phyloP scores from a whole-genome alignment of 1,284 basidiomycete species.

The Ganoderma resinaceum region DNA sequence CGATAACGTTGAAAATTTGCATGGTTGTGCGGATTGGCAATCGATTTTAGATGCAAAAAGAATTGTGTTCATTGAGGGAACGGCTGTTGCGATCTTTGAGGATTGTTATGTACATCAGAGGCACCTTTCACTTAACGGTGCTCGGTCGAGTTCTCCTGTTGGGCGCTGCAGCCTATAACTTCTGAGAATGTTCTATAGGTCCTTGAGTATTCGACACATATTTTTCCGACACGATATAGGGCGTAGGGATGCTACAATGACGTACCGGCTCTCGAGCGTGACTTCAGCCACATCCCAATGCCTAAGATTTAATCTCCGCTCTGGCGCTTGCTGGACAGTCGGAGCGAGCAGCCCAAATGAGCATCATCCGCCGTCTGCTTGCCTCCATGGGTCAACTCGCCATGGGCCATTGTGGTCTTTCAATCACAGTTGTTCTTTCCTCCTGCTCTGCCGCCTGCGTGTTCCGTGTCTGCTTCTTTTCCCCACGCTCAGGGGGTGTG shows the following conservation, averaged over 20 bases:
- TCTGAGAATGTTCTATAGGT: background rate
- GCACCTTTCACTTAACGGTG: background rate
- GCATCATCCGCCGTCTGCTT: background rate
- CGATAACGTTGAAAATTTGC: background rate
- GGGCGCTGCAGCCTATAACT: background rate
- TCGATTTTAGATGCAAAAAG: background rate
- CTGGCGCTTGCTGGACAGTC: background rate
- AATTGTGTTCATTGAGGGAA: background rate
- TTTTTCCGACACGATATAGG: background rate
- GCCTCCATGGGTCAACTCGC: too few relatives aligned
- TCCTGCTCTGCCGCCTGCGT: too few relatives aligned
- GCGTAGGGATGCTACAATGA: background rate
- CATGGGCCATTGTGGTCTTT: too few relatives aligned
- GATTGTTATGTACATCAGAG: background rate
- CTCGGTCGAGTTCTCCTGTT: background rate
- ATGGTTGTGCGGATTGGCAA: background rate
- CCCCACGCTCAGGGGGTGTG: too few relatives aligned
- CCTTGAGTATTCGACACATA: background rate
- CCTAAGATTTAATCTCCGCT: background rate
- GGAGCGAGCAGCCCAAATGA: background rate
- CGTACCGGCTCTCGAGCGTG: background rate
- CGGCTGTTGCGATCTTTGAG: background rate
- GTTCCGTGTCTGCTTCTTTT: too few relatives aligned
- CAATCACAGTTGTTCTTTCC: too few relatives aligned
- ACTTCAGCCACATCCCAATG: background rate